Percentiles rank a stretch among this genome's conserved stretches.
Evolutionary conservation across 2,329 filamentous ascomycete genomes (phyloP).

Genomic region (Penicillium sp.): DNA sequence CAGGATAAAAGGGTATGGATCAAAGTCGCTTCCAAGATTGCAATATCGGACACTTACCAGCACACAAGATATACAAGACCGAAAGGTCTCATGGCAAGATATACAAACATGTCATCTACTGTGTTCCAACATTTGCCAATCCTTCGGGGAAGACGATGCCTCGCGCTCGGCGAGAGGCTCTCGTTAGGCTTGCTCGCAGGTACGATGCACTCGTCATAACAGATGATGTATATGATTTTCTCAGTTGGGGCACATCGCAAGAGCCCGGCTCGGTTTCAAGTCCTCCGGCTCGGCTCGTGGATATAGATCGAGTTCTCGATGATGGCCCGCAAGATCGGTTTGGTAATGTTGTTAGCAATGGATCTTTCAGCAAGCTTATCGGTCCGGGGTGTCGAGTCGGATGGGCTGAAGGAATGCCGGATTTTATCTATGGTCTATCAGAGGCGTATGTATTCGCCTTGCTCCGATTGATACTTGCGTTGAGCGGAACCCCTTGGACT

Average conservation of each 20-base stretch:
- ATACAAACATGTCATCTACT: constrained; percentile 25
- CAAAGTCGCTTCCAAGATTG: too few relatives aligned
- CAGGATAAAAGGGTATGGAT: neutral
- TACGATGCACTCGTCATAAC: constrained; percentile 75
- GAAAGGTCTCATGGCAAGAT: constrained; percentile 13
- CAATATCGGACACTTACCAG: constrained; percentile 54
- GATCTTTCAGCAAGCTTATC: constrained; percentile 81
- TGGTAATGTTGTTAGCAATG: constrained; percentile 79
- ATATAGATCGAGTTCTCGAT: constrained; percentile 69
- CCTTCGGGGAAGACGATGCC: constrained; percentile 20
- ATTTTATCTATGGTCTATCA: constrained; percentile 57
- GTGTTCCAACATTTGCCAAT: constrained; percentile 23
- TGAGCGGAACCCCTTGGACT: neutral
- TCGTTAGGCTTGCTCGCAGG: constrained; percentile 71
- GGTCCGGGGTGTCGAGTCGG: constrained; percentile 79
- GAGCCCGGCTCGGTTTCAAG: constrained; percentile 18
- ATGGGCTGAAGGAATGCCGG: constrained; percentile 73
- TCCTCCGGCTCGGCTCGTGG: constrained; percentile 68
- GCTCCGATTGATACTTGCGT: constrained; percentile 7
- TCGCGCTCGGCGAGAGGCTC: constrained; percentile 55
- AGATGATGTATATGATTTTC: constrained; percentile 89
- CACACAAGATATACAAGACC: constrained; percentile 11
- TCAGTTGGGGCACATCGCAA: constrained; percentile 65
- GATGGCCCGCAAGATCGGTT: constrained; percentile 62
- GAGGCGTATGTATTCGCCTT: constrained; percentile 50